phyloP scores from a whole-genome alignment of 140 eudicot genomes.

The Senecio squalidus region DNA sequence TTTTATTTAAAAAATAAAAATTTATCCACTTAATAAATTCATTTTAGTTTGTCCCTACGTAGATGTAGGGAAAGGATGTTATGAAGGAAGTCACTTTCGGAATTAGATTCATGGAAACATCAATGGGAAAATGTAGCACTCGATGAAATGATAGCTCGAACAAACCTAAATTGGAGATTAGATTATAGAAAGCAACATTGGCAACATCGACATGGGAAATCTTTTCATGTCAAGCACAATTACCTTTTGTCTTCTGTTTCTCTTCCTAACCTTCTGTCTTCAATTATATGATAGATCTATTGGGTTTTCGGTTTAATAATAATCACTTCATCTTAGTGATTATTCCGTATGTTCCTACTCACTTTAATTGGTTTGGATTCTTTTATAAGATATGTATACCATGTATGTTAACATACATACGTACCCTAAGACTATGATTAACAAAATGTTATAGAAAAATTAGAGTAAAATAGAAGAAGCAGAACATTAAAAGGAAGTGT shows the following conservation, averaged over 20 bases:
- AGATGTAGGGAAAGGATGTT: no score
- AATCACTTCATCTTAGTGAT: background rate
- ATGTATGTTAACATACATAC: no score
- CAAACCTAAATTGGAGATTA: background rate
- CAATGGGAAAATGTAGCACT: background rate
- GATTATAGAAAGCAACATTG: slow-evolving; percentile 5
- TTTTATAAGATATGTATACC: no score
- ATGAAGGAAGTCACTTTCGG: background rate
- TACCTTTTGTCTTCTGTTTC: background rate
- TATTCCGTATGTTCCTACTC: background rate
- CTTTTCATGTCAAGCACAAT: slow-evolving; percentile 10
- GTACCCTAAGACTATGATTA: no score
- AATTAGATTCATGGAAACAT: slow-evolving; percentile 20
- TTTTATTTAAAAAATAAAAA: no score
- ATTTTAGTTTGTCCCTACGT: no score
- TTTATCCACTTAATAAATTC: no score
- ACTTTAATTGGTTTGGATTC: no score
- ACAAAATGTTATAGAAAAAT: background rate
- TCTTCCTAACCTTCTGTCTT: slow-evolving; percentile 18
- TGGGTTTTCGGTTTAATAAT: background rate
- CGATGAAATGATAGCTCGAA: background rate
- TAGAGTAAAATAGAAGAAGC: background rate
- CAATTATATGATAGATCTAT: background rate
- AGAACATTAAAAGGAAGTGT: background rate
- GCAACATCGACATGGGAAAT: background rate